phyloP scores from a whole-genome alignment of 441 rosid species.

The Flueggea neowawraea region DNA sequence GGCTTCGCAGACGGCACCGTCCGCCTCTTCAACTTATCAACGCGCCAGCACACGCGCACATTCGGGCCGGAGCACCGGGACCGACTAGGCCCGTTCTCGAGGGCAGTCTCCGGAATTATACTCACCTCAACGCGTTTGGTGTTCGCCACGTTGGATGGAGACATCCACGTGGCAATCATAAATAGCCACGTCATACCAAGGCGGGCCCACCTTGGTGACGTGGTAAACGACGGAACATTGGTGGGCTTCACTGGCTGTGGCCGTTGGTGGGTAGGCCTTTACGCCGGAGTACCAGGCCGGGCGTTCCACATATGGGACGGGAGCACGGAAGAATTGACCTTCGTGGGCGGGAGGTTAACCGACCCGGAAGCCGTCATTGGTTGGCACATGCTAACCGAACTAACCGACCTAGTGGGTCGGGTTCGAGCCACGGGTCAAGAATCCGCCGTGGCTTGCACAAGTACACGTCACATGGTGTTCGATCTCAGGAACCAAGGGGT shows the following conservation, averaged over 20 bases:
- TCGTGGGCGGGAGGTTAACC: slow-evolving; percentile 56
- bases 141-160: slow-evolving; percentile 79
- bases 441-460: slow-evolving; percentile 74
- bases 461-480: slow-evolving; percentile 38
- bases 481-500: slow-evolving; percentile 56
- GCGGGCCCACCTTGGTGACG: slow-evolving; percentile 52
- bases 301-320: slow-evolving; percentile 81
- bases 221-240: slow-evolving; percentile 65
- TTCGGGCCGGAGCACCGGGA: slow-evolving; percentile 55
- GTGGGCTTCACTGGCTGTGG: slow-evolving; percentile 77
- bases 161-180: slow-evolving; percentile 60
- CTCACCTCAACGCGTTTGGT: slow-evolving; percentile 37
- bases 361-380: slow-evolving; percentile 71
- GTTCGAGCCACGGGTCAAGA: slow-evolving; percentile 50
- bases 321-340: slow-evolving; percentile 37
- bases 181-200: slow-evolving; percentile 18
- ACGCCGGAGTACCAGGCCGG: slow-evolving; percentile 75
- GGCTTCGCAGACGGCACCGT: slow-evolving; percentile 91
- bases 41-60: slow-evolving; percentile 53
- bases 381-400: slow-evolving; percentile 71
- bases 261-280: slow-evolving; percentile 89
- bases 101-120: slow-evolving; percentile 74
- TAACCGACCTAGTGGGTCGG: slow-evolving; percentile 64
- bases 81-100: slow-evolving; percentile 68
- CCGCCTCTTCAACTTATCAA: slow-evolving; percentile 58